Conservation (phyloP, 768 basidiomycete species). For the Boletus reticulatus region DNA sequence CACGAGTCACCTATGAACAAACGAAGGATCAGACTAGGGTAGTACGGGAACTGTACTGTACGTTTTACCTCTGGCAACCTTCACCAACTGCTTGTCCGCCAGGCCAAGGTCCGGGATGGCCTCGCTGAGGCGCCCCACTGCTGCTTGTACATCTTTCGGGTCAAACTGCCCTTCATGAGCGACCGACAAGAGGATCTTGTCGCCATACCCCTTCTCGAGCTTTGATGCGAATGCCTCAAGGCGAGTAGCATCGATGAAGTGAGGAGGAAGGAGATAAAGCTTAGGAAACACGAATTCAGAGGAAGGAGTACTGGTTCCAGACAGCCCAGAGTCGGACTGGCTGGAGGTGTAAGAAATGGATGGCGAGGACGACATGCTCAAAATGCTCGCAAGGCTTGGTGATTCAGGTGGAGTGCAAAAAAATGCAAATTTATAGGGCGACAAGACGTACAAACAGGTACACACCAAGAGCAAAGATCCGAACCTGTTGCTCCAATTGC, state of each 20-base stretch:
- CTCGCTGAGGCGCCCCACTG: conserved; percentile 10
- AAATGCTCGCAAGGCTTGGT: background rate
- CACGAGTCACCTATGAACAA: conserved; percentile 5
- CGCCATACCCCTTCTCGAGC: conserved; percentile 29
- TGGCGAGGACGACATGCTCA: conserved; percentile 16
- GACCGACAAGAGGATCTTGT: conserved; percentile 25
- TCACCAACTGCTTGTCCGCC: conserved; percentile 13
- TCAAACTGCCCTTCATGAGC: conserved; percentile 14
- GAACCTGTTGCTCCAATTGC: background rate
- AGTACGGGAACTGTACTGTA: background rate
- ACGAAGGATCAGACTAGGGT: background rate
- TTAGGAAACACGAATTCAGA: conserved; percentile 23
- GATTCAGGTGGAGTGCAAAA: background rate
- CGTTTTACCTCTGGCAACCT: conserved; percentile 20
- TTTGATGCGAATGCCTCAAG: conserved; percentile 18
- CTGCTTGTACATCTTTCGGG: conserved; percentile 2
- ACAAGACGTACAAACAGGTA: conserved; percentile 24
- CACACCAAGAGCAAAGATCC: conserved; percentile 5
- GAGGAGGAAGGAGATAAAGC: conserved; percentile 25
- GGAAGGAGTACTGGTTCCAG: conserved; percentile 22
- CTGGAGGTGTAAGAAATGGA: conserved; percentile 13
- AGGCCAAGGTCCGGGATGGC: conserved; percentile 9
- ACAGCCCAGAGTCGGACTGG: conserved; percentile 14
- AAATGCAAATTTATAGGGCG: conserved; percentile 26
- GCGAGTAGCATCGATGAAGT: conserved; percentile 6